Evolutionary conservation across 2,329 filamentous ascomycete genomes (phyloP), one percentile per base, ranked within the genome.

Genomic region (Akanthomyces lecanii): DNA sequence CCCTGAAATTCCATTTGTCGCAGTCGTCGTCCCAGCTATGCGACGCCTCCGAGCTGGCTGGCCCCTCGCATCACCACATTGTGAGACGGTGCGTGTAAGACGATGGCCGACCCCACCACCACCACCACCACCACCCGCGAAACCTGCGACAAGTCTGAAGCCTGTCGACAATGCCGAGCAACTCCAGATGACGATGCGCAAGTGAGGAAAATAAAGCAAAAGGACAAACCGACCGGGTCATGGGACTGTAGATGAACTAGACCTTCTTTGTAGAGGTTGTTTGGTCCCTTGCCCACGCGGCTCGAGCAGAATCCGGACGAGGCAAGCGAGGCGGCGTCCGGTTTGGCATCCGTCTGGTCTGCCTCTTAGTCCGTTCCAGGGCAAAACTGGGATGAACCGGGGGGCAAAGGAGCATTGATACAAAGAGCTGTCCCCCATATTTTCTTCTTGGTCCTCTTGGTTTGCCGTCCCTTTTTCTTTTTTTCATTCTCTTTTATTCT

Each of bases 301-400:
- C 25, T 57, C 2, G 28, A 36, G 11, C 36, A 16, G 8, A 50
- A 12, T 38, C 44, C 44, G 44, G 30, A 12, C 56, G 12, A 12
- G 12, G 25, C 25, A n/a, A 0, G 23, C 25, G 21, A n/a, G 23
- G 16, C 21, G 10, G 47, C 25, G 16, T 28, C 57, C 47, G 47
- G 57, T 60, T 60, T 60, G 58, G 58, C 18, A 44, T 60, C 57
- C 58, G 58, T 61, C 58, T 61, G 58, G 58, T 61, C 36, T 61
- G 30, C n/a, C 21, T 60, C 48, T 61, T 53, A 53, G 58, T 45
- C 18, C 14, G 58, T 61, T 61, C 58, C 58, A 61, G 58, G 28
- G 48, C 48, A 53, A 61, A 61, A 53, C 58, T 51, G 48, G 40
- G 28, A 53, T 53, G 28, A 47, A 11, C 47, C 18, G 57, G 50